Percentiles rank a stretch among this genome's conserved stretches.
These are phyloP conservation scores for Mortierella polycephala DNA, from an alignment of 371 early-diverging fungal species.

Conservation along the genomic window DNA sequence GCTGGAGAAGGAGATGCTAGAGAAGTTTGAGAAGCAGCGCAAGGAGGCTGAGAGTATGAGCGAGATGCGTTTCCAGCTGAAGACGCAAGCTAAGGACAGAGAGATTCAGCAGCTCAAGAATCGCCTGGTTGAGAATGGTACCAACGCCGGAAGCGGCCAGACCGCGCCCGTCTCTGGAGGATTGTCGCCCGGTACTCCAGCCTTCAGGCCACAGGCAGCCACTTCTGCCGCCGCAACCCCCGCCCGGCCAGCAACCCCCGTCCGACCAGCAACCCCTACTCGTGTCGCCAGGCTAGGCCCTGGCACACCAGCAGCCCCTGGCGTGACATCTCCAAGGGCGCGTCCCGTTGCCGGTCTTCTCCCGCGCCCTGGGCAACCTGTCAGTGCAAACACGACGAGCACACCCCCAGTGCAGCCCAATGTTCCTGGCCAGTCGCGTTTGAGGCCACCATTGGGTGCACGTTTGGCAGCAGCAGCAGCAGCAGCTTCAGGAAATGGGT, in stretches of 20 bases:
- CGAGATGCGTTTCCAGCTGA: constrained; percentile 41
- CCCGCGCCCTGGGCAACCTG: constrained; percentile 19
- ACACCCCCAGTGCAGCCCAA: neutral
- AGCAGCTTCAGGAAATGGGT: neutral
- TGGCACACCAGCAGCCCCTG: constrained; percentile 1
- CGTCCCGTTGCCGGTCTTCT: constrained; percentile 18
- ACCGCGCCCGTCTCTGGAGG: constrained; percentile 9
- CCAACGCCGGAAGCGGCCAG: neutral
- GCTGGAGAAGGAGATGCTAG: constrained; percentile 7
- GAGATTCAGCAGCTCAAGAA: constrained; percentile 36
- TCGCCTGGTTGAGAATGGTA: constrained; percentile 6
- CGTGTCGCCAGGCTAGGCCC: constrained; percentile 6
- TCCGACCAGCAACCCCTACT: constrained; percentile 17
- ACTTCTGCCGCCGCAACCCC: neutral
- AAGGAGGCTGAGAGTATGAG: constrained; percentile 34
- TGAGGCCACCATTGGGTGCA: constrained; percentile 38
- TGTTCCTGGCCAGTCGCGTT: constrained; percentile 35
- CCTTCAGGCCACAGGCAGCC: constrained; percentile 21
- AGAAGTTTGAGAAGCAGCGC: constrained; percentile 38
- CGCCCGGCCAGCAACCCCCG: constrained; percentile 16
- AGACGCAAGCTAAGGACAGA: constrained; percentile 34
- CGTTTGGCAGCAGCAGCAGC: constrained; percentile 30
- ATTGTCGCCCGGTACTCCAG: constrained; percentile 12
- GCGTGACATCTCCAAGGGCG: constrained; percentile 7
- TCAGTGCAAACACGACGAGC: neutral